Conservation (phyloP, 768 basidiomycete species). For the Russula sp. region DNA sequence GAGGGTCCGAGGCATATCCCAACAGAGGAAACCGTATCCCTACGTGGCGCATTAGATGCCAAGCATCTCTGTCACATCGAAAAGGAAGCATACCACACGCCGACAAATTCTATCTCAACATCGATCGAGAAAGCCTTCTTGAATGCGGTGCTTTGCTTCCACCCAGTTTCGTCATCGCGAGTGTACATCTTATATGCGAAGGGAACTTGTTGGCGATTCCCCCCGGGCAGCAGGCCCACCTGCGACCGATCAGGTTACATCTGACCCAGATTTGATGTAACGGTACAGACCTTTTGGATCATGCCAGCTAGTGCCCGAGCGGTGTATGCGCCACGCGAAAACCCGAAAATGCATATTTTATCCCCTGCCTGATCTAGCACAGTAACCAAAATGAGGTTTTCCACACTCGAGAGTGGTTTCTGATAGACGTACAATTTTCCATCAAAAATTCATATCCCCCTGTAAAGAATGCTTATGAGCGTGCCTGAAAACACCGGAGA, state of each 20-base stretch:
- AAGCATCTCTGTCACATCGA: not conserved
- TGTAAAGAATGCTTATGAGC: conserved; percentile 31
- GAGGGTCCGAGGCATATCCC: conserved; percentile 62
- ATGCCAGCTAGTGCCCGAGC: conserved; percentile 71
- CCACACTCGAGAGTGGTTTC: not conserved
- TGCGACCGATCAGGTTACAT: conserved; percentile 31
- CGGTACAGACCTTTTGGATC: conserved; percentile 54
- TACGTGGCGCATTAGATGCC: conserved; percentile 34
- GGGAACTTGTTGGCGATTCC: conserved; percentile 72
- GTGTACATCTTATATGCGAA: conserved; percentile 78
- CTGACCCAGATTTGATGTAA: not conserved
- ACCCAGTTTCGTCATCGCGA: conserved; percentile 53
- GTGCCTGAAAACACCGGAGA: not conserved
- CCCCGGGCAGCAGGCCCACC: conserved; percentile 67
- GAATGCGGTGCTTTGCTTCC: conserved; percentile 63
- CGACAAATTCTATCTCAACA: conserved; percentile 68
- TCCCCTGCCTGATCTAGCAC: conserved; percentile 66
- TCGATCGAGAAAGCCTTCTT: conserved; percentile 74
- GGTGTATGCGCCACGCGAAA: conserved; percentile 77
- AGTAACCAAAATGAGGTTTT: conserved; percentile 6
- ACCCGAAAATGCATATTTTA: conserved; percentile 77
- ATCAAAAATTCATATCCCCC: conserved; percentile 77
- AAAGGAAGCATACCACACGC: conserved; percentile 57
- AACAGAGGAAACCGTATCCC: conserved; percentile 71
- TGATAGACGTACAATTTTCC: conserved; percentile 59